A percentile compares a stretch with the other conserved stretches of the same genome.
These are phyloP conservation scores for Eucalyptus tenuipes DNA, from an alignment of 345 rosid species.

Conservation along the genomic window DNA sequence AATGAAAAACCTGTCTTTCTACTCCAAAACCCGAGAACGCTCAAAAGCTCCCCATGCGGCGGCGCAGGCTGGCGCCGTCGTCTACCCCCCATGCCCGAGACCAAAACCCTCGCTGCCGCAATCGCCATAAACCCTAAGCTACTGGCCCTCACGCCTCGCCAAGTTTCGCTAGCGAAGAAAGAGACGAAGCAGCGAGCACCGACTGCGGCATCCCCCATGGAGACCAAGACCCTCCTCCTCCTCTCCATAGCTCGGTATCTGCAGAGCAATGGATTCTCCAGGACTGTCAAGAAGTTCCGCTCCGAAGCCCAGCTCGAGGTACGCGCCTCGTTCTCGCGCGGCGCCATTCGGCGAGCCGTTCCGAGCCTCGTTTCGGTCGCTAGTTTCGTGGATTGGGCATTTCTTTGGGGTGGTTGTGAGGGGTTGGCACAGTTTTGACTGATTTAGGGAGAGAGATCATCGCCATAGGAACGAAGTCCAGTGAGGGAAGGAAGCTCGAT, in stretches of 20 bases:
- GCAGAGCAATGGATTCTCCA: conserved; percentile 41
- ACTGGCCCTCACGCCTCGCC: conserved; percentile 49
- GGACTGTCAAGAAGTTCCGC: conserved; percentile 58
- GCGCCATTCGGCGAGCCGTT: neutral
- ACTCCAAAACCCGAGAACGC: neutral
- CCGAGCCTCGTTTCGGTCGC: neutral
- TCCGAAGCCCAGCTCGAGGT: conserved; percentile 62
- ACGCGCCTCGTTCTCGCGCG: neutral
- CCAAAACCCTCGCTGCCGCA: neutral
- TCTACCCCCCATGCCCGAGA: conserved; percentile 1
- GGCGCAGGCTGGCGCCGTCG: neutral
- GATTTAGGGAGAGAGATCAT: neutral
- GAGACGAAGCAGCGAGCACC: neutral
- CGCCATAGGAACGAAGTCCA: neutral
- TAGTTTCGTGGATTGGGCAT: neutral
- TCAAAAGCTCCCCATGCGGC: neutral
- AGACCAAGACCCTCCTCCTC: conserved; percentile 25
- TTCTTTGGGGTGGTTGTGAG: neutral
- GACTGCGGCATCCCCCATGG: neutral
- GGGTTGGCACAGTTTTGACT: neutral
- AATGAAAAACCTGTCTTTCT: neutral
- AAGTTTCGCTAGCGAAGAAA: conserved; percentile 16
- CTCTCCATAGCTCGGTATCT: conserved; percentile 49
- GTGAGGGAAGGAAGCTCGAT: neutral
- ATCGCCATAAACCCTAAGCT: conserved; percentile 13